Base-by-base conservation (phyloP, 2,329 filamentous ascomycete species). In the Phialophora expanda region DNA sequence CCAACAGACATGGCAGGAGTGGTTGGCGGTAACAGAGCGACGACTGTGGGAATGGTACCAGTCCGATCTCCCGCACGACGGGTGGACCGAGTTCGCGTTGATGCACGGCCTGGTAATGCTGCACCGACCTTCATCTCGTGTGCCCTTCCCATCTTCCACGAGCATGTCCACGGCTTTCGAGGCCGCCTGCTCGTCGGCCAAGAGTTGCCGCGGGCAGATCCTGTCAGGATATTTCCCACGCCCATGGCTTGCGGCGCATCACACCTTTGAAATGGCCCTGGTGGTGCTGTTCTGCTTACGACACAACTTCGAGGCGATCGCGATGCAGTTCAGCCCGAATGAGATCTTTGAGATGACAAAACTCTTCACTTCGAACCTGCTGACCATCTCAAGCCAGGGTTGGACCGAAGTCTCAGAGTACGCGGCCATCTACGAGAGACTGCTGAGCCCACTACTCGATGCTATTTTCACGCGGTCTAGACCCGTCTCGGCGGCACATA, bases 291-390 rank as follows among this genome's bases (percentile, higher is more conserved):
- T 72, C 41, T 72, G 72, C 51, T 64, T 74, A 34, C 69, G 73
- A 17, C 68, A 74, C 58, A 68, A 66, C 62, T 70, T 69, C 59
- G 60, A 64, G 4, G 69, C 65, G 32, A 73, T 74, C 51, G 56
- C 60, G 9, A 58, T 57, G 34, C 61, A 59, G 12, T 71, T 68
- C 55, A 62, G 53, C 2, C 20, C 68, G 3, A 56, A 60, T 7
- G 64, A 73, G 4, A 69, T 74, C 34, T 73, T 73, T 51, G 71
- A 74, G 20, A 69, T 67, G 53, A 69, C 71, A 24, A 74, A 74
- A 61, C 62, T 67, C 32, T 66, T 74, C 46, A 74, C 73, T 4
- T 66, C 62, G 55, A 74, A 74, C 55, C 61, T 74, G 34, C 64
- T 74, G 28, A 65, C 67, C 2, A 69, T 74, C 22, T 67, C 72